Base-by-base conservation (phyloP, 495 filamentous ascomycete genomes). In the Penicillium roqueforti region DNA sequence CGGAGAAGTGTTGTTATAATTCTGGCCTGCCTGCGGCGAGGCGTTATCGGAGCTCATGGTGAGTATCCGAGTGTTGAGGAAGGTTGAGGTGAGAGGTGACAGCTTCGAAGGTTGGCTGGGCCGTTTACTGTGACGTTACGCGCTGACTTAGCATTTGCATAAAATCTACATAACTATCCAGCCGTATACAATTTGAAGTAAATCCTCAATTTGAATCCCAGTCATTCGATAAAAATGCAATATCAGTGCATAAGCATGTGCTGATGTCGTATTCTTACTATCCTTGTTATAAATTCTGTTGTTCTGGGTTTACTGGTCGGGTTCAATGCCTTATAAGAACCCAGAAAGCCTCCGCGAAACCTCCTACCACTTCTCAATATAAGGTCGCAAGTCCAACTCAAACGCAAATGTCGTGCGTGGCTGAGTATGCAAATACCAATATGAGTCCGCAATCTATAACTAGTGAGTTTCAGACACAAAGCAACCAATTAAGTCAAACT, bases 401-500 rank as follows among this genome's bases (percentile, higher is more conserved):
- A 87, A 88, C 1, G 90, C 92, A 62, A 91, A 95, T 5, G 81
- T 81, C 13, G 86, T 87, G 51, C 82, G 77, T 18, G 87, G 88
- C 72, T 97, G 92, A 3, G 86, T 88, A 68, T 96, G 92, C 55
- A 96, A 64, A 70, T 87, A 73, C 91, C 90, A 96, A 64, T 97
- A 96, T 42, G 80, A 73, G 50, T 95, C 90, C 51, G 92, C 91
- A 76, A 96, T 96, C 87, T 93, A 65, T 13, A 28, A 26, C n/a
- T 46, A 40, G 47, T 70, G 37, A 72, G 59, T 48, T 2, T 29
- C 42, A 4, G 10, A 23, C 9, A 6, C 8, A 23, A 47, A 14
- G 14, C 11, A 32, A 23, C 10, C 6, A 16, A 26, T 51, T 9
- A 36, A 23, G 4, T 4, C 34, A 38, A 43, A 16, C 88, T 80